A percentile compares a stretch with the other conserved stretches of the same genome.
phyloP scores from a whole-genome alignment of 2,329 filamentous ascomycete genomes.

The Fusarium phyllophilum region DNA sequence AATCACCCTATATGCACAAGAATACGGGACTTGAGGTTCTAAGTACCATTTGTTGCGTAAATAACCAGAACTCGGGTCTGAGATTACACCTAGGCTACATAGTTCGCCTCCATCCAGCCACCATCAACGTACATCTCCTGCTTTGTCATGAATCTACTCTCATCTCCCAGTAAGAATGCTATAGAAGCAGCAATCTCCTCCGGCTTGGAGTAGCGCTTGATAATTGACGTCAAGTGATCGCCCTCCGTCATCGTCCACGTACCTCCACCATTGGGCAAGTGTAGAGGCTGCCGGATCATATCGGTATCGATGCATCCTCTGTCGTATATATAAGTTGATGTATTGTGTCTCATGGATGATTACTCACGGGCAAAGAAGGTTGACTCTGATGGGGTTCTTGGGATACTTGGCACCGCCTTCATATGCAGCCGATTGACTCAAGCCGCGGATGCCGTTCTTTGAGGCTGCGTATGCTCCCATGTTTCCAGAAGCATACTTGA shows the following conservation, averaged over 20 bases:
- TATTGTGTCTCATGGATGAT: fast-evolving
- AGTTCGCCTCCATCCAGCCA: conserved; percentile 43
- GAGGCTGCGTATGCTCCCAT: conserved; percentile 48
- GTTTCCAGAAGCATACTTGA: conserved; percentile 50
- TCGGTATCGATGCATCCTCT: conserved; percentile 45
- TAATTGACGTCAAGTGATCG: conserved; percentile 41
- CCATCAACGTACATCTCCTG: conserved; percentile 46
- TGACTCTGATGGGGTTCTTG: conserved; percentile 41
- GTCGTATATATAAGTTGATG: background rate
- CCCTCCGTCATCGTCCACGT: conserved; percentile 43
- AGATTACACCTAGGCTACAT: conserved; percentile 17
- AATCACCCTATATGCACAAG: background rate
- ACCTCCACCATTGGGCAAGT: conserved; percentile 37
- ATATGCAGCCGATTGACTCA: conserved; percentile 44
- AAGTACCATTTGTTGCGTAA: background rate
- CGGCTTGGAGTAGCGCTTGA: conserved; percentile 42
- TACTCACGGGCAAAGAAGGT: conserved; percentile 38
- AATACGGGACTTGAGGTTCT: background rate
- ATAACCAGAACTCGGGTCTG: fast-evolving
- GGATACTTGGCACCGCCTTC: conserved; percentile 43
- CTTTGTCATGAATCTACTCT: conserved; percentile 47
- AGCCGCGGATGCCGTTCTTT: conserved; percentile 46
- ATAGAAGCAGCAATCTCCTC: conserved; percentile 46
- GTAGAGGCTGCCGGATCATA: conserved; percentile 43
- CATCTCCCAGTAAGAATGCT: conserved; percentile 46